Conservation (phyloP, 139 green algal species). For the Micromonas commoda region DNA sequence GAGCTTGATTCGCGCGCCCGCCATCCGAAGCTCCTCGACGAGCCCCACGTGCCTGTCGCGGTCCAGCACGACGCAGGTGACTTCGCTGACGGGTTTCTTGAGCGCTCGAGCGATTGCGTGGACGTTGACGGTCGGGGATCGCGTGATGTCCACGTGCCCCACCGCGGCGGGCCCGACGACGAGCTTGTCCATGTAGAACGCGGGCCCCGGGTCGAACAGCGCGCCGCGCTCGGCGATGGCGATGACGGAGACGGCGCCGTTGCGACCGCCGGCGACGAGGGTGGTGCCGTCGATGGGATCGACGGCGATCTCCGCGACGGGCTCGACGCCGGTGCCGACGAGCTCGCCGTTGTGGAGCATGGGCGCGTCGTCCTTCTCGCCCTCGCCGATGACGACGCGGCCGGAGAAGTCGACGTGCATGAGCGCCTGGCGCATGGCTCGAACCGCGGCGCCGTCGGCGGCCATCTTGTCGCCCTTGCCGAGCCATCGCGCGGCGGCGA, state of each 20-base stretch:
- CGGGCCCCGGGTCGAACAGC: slow-evolving; percentile 66
- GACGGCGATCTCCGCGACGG: slow-evolving; percentile 68
- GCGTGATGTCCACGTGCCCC: slow-evolving; percentile 50
- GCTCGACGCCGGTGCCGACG: slow-evolving; percentile 46
- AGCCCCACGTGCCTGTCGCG: slow-evolving; percentile 54
- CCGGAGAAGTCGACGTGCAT: slow-evolving; percentile 61
- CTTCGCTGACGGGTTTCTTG: slow-evolving; percentile 62
- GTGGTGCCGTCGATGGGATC: slow-evolving; percentile 45
- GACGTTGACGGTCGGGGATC: slow-evolving; percentile 50
- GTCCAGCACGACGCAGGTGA: slow-evolving; percentile 71
- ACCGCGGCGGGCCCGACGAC: slow-evolving; percentile 44
- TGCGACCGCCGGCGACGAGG: slow-evolving; percentile 30
- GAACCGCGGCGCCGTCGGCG: slow-evolving; percentile 69
- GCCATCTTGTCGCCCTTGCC: slow-evolving; percentile 78
- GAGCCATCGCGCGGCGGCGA: slow-evolving; percentile 53
- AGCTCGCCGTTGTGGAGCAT: slow-evolving; percentile 41
- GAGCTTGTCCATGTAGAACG: slow-evolving; percentile 62
- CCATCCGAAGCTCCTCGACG: slow-evolving; percentile 54
- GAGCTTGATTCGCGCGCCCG: slow-evolving; percentile 66
- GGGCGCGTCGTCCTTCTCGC: slow-evolving; percentile 64
- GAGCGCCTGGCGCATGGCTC: slow-evolving; percentile 75
- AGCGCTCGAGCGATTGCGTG: slow-evolving; percentile 51
- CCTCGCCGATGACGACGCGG: slow-evolving; percentile 73
- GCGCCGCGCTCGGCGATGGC: slow-evolving; percentile 62
- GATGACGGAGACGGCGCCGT: slow-evolving; percentile 51